These are phyloP conservation scores for Eucalyptus cloeziana DNA, from an alignment of 345 rosid genomes.

Conservation along the genomic window DNA sequence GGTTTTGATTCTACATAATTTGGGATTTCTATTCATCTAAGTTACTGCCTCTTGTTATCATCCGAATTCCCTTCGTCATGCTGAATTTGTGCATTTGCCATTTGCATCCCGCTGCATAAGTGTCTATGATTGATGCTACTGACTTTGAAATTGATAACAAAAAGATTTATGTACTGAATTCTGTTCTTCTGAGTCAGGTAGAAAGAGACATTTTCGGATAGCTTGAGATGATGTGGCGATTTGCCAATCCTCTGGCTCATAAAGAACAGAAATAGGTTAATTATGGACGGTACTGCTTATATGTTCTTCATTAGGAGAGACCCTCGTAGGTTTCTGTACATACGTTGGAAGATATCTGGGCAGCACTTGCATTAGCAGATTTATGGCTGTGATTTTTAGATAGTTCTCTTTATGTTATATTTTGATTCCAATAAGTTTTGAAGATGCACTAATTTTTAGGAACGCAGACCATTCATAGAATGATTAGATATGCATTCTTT, in stretches of 20 bases:
- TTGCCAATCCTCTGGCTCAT: background rate
- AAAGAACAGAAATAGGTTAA: background rate
- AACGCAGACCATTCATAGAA: background rate
- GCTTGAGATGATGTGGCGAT: background rate
- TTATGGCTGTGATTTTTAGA: background rate
- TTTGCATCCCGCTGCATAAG: background rate
- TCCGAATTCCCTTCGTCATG: background rate
- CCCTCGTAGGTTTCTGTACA: background rate
- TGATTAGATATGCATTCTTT: background rate
- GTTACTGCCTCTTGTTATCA: background rate
- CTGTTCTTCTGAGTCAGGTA: background rate
- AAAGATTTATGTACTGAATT: background rate
- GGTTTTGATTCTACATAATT: background rate
- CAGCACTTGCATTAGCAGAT: background rate
- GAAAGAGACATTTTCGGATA: background rate
- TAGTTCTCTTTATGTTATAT: background rate
- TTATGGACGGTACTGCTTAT: background rate
- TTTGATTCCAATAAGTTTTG: background rate
- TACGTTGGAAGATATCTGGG: background rate
- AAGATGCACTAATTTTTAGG: background rate
- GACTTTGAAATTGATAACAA: background rate
- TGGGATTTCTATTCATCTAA: background rate
- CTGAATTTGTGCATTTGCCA: background rate
- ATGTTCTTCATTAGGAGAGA: background rate
- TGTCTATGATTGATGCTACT: background rate